Evolutionary conservation across 768 basidiomycete genomes (phyloP).

Genomic region (Nidularia pulvinata): DNA sequence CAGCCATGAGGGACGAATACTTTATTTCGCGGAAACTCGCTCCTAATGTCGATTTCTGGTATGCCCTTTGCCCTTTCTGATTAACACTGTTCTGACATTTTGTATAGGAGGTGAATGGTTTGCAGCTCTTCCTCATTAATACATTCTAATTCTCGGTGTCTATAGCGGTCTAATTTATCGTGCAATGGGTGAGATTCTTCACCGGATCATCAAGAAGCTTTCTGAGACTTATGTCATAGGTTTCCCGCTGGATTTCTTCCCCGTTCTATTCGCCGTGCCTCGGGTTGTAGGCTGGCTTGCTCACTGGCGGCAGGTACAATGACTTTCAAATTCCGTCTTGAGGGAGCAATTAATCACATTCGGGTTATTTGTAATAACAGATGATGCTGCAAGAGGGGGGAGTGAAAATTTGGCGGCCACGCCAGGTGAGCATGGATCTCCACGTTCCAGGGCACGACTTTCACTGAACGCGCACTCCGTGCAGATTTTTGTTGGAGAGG

Average conservation of each 20-base stretch:
- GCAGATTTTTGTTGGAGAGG: constrained; percentile 78
- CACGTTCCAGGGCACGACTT: constrained; percentile 5
- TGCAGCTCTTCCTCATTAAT: constrained; percentile 1
- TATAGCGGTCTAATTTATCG: constrained; percentile 85
- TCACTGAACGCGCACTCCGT: constrained; percentile 1
- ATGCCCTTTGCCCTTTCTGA: constrained; percentile 20
- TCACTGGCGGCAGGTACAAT: constrained; percentile 80
- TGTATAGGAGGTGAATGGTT: constrained; percentile 52
- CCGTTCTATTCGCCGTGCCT: constrained; percentile 90
- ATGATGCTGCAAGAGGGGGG: constrained; percentile 92
- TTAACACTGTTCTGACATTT: constrained; percentile 6
- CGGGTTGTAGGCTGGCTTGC: constrained; percentile 93
- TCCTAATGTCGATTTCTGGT: constrained; percentile 95
- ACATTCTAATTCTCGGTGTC: neutral
- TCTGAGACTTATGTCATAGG: constrained; percentile 37
- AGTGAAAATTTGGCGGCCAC: constrained; percentile 92
- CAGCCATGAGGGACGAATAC: constrained; percentile 90
- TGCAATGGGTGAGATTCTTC: constrained; percentile 69
- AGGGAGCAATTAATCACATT: constrained; percentile 2
- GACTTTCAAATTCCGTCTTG: constrained; percentile 2
- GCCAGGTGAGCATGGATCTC: constrained; percentile 52
- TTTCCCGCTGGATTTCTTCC: constrained; percentile 94
- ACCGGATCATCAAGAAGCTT: neutral
- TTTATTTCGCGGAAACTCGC: constrained; percentile 81
- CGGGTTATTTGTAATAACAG: constrained; percentile 28